A percentile compares a stretch with the other conserved stretches of the same genome.
Conservation (phyloP, 139 green algal genomes). For the Parachlorella kessleri region DNA sequence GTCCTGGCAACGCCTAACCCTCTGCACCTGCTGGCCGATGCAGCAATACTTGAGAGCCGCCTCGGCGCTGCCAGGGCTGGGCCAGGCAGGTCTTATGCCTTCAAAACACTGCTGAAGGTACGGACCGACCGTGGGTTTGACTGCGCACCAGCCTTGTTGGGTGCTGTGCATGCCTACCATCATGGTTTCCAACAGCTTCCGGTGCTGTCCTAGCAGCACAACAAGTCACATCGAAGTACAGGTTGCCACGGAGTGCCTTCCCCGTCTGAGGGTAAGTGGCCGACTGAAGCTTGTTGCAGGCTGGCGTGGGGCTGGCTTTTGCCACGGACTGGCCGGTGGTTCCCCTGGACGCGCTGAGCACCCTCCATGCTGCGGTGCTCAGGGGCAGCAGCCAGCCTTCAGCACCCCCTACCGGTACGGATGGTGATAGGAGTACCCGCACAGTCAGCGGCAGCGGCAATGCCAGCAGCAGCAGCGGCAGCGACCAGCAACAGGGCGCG, state of each 20-base stretch:
- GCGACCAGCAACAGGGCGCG: not conserved
- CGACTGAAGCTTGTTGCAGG: conserved; percentile 3
- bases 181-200: too few species aligned
- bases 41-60: conserved; percentile 38
- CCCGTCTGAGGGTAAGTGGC: too few species aligned
- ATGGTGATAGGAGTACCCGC: not conserved
- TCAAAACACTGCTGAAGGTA: conserved; percentile 39
- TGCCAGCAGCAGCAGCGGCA: not conserved
- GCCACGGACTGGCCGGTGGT: conserved; percentile 75
- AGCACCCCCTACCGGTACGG: not conserved
- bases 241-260: too few species aligned
- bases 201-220: too few species aligned
- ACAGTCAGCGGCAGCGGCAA: not conserved
- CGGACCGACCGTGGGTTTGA: too few species aligned
- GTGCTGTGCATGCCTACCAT: too few species aligned
- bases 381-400: not conserved
- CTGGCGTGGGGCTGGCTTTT: conserved; percentile 41
- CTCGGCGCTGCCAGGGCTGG: conserved; percentile 43
- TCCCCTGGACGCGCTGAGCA: conserved; percentile 46
- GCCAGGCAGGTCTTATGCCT: conserved; percentile 40
- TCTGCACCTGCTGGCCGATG: conserved; percentile 68
- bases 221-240: too few species aligned
- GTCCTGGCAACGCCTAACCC: conserved; percentile 63
- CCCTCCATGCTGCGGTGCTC: conserved; percentile 4
- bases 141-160: too few species aligned